These are phyloP conservation scores for Volvariella volvacea DNA, from an alignment of 1,284 basidiomycete species.

Conservation along the genomic window DNA sequence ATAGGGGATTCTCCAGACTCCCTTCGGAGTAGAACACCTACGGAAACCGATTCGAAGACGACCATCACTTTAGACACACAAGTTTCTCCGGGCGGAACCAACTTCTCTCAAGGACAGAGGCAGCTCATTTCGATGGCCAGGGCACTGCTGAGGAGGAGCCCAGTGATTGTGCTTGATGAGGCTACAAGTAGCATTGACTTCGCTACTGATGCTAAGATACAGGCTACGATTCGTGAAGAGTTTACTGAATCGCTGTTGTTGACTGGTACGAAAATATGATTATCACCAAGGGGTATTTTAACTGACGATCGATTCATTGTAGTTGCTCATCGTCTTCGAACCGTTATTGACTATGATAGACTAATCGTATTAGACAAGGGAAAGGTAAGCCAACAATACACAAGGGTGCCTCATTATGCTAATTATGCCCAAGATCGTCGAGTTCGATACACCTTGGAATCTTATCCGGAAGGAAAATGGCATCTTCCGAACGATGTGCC, in stretches of 20 bases:
- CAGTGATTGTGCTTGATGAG: slow-evolving; percentile 81
- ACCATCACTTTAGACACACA: slow-evolving; percentile 62
- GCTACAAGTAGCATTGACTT: slow-evolving; percentile 76
- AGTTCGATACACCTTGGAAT: slow-evolving; percentile 80
- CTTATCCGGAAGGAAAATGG: slow-evolving; percentile 70
- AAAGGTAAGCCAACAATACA: slow-evolving; percentile 21
- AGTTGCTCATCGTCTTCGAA: slow-evolving; percentile 68
- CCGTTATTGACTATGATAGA: slow-evolving; percentile 75
- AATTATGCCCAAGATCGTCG: slow-evolving; percentile 40
- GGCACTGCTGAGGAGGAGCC: slow-evolving; percentile 68
- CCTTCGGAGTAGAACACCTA: not conserved
- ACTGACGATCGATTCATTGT: slow-evolving; percentile 1
- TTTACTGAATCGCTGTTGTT: slow-evolving; percentile 59
- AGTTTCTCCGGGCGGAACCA: slow-evolving; percentile 74
- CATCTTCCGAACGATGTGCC: slow-evolving; percentile 74
- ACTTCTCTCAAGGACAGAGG: slow-evolving; percentile 82
- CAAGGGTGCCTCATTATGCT: not conserved
- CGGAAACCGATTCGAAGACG: slow-evolving; percentile 34
- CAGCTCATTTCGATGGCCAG: slow-evolving; percentile 80
- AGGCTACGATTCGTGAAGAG: slow-evolving; percentile 74
- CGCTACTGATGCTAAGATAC: slow-evolving; percentile 73
- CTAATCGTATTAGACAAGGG: slow-evolving; percentile 82
- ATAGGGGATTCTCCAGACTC: slow-evolving; percentile 24
- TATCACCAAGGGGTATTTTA: slow-evolving; percentile 1
- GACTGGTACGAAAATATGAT: slow-evolving; percentile 34